Base-by-base conservation (phyloP, 805 yeast genomes). In the Monosporozyma siamensis region DNA sequence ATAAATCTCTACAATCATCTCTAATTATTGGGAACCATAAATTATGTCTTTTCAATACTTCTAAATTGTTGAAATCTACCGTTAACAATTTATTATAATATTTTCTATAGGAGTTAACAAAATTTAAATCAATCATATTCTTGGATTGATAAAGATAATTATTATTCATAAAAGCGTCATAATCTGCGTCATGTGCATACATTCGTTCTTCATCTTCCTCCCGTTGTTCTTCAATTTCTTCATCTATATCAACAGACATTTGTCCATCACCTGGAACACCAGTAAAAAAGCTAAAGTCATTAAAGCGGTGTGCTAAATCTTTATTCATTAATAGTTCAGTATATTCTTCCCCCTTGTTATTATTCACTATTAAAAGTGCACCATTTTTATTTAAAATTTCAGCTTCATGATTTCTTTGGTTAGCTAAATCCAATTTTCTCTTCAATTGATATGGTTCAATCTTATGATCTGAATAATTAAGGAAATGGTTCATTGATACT, bases 11-110 rank as follows among this genome's bases (percentile, higher is more conserved):
- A 36, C 47, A 48, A 8, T 45, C 46, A 22, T 41, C 41, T 21
- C 42, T 47, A 12, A 55, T 43, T 4, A 46, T 45, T 1, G 65
- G 64, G 24, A 56, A 41, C 65, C 65, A 60, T 46, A 60, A 34
- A 24, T 55, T 57, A 40, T 57, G 59, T 30, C 48, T 46, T 40
- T 48, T 48, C 17, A 57, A 29, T 4, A 49, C 39, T 22, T 49
- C 48, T 17, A 43, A 37, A 15, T 51, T 53, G 24, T 47, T 45
- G 4, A 49, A 21, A 24, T 51, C 54, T 8, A 53, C 53, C 4
- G 52, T 48, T 10, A 51, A 44, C 12, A 58, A 43, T 27, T 51
- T 55, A 20, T 51, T 48, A 30, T 52, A 53, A 44, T 58, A 55
- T 27, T 47, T 54, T 20, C 40, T 43, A 39, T 52, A 58, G 4